Evolutionary conservation across 495 filamentous ascomycete genomes (phyloP).

Genomic region (Podospora appendiculata): DNA sequence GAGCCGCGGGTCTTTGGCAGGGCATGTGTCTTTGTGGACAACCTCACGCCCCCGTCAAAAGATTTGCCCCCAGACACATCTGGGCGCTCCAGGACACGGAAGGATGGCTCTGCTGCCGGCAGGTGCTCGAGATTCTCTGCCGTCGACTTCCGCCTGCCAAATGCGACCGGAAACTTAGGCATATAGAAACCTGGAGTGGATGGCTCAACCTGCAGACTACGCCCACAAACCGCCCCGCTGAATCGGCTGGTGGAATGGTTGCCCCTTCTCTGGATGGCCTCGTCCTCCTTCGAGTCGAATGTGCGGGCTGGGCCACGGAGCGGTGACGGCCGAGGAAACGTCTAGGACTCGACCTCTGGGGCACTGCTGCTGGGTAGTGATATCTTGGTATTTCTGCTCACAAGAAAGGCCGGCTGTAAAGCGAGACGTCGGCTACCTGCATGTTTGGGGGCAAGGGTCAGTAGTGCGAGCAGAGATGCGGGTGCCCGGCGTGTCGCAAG

Average conservation of each 20-base stretch:
- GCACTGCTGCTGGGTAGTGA: not conserved
- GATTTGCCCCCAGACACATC: slow-evolving; percentile 30
- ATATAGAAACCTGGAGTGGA: slow-evolving; percentile 33
- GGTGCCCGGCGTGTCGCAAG: slow-evolving; percentile 3
- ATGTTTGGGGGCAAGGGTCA: slow-evolving; percentile 5
- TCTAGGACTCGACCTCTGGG: no score
- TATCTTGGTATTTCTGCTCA: slow-evolving; percentile 1
- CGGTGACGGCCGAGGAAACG: not conserved
- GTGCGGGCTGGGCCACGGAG: not conserved
- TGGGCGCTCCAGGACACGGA: slow-evolving; percentile 40
- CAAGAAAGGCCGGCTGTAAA: slow-evolving; percentile 3
- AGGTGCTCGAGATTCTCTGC: slow-evolving; percentile 41
- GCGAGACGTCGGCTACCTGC: slow-evolving; percentile 15
- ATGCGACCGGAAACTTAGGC: slow-evolving; percentile 45
- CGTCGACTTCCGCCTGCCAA: slow-evolving; percentile 44
- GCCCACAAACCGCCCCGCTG: slow-evolving; percentile 7
- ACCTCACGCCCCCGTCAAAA: slow-evolving; percentile 32
- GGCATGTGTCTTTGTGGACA: slow-evolving; percentile 21
- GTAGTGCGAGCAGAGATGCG: slow-evolving; percentile 1
- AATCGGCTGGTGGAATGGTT: not conserved
- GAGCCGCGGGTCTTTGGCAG: slow-evolving; percentile 16
- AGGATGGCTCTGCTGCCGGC: slow-evolving; percentile 34
- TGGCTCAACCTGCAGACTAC: slow-evolving; percentile 12
- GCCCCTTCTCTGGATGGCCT: no score
- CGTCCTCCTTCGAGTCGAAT: no score